A percentile compares a stretch with the other conserved stretches of the same genome.
These are phyloP conservation scores for Gnomoniopsis smithogilvyi DNA, from an alignment of 2,329 filamentous ascomycete species.

Conservation along the genomic window DNA sequence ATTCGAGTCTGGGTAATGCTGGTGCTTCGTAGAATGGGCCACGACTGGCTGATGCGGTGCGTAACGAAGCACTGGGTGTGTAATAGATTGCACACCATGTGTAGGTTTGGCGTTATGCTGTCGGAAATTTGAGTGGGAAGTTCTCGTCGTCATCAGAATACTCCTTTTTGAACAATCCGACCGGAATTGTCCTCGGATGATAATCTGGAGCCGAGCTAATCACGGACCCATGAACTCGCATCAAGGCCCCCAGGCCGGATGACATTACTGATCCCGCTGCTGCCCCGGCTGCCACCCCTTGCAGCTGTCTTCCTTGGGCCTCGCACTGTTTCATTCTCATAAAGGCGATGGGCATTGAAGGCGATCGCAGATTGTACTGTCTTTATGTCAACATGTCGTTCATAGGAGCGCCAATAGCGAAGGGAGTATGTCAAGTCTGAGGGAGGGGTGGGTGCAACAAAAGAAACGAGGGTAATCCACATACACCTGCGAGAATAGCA, in stretches of 20 bases:
- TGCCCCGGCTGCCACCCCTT: slow-evolving; percentile 11
- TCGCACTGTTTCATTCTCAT: slow-evolving; percentile 18
- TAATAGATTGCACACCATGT: not conserved
- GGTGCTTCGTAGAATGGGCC: too few relatives aligned
- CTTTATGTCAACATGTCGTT: not conserved
- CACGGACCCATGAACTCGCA: slow-evolving; percentile 2
- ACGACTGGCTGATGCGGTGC: too few relatives aligned
- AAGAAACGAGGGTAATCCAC: not conserved
- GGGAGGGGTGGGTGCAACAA: not conserved
- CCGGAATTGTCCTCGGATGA: not conserved
- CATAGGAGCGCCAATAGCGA: not conserved
- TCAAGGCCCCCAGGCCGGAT: slow-evolving; percentile 2
- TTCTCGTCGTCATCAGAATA: not conserved
- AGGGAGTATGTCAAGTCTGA: not conserved
- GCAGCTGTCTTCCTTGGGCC: slow-evolving; percentile 9
- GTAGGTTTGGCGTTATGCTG: not conserved
- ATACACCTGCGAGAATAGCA: slow-evolving; percentile 14
- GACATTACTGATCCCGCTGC: slow-evolving; percentile 12
- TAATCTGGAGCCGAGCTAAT: not conserved
- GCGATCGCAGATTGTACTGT: slow-evolving; percentile 14
- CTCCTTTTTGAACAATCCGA: not conserved
- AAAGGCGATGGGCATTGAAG: slow-evolving; percentile 18
- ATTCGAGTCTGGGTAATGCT: too few relatives aligned
- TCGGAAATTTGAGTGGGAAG: not conserved
- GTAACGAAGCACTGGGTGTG: not conserved